These are phyloP conservation scores for Globisporangium radiosum DNA, from an alignment of 352 stramenopile genomes.

Conservation along the genomic window DNA sequence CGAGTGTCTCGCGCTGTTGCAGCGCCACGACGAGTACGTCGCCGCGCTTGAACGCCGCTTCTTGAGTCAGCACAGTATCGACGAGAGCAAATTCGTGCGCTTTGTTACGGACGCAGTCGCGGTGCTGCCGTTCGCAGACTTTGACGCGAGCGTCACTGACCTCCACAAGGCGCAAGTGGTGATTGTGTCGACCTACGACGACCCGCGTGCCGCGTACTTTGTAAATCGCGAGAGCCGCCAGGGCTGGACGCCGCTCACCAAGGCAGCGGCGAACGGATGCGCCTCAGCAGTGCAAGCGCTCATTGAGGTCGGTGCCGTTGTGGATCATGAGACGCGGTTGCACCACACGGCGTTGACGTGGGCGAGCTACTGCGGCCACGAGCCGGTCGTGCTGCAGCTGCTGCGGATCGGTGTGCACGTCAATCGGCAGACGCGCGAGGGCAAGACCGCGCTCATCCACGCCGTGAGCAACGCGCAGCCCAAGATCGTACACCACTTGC, in stretches of 20 bases:
- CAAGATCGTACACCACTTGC: constrained; percentile 48
- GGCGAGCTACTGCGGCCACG: constrained; percentile 70
- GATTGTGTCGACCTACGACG: constrained; percentile 6
- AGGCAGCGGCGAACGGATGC: constrained; percentile 50
- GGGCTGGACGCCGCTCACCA: constrained; percentile 67
- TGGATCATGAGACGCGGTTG: constrained; percentile 47
- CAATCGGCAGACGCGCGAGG: constrained; percentile 37
- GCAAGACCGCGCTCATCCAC: constrained; percentile 67
- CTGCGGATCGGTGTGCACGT: constrained; percentile 32
- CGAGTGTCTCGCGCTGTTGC: constrained; percentile 31
- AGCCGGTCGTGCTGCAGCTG: constrained; percentile 43
- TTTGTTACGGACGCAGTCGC: constrained; percentile 19
- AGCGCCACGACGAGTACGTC: constrained; percentile 27
- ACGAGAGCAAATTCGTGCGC: constrained; percentile 27
- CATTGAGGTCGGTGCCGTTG: constrained; percentile 31
- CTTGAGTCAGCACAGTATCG: constrained; percentile 30
- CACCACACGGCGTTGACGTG: constrained; percentile 69
- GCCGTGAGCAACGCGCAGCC: constrained; percentile 45
- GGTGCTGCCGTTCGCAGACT: constrained; percentile 18
- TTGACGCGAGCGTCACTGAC: constrained; percentile 15
- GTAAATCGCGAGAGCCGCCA: constrained; percentile 47
- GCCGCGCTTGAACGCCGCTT: constrained; percentile 19
- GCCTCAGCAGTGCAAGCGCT: constrained; percentile 28
- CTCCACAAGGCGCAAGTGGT: constrained; percentile 10
- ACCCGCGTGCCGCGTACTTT: constrained; percentile 21